Evolutionary conservation across 768 basidiomycete species (phyloP).

Genomic region (Agrocybe pediades): DNA sequence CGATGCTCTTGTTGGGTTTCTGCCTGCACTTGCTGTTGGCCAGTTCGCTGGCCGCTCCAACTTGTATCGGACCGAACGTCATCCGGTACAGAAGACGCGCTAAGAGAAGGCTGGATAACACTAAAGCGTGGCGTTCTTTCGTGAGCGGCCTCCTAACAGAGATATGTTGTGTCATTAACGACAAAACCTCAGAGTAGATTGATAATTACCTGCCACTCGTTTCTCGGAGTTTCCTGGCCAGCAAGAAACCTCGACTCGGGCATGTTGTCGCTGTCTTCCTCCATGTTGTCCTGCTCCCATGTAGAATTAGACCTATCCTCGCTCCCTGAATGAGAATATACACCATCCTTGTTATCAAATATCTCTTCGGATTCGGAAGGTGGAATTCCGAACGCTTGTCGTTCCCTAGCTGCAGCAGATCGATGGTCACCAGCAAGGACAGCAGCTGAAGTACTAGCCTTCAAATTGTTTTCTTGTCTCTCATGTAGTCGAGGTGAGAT

Average conservation of each 20-base stretch:
- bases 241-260: conserved; percentile 37
- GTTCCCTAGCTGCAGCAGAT: conserved; percentile 44
- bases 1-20: background rate
- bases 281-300: conserved; percentile 45
- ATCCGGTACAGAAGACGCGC: conserved; percentile 16
- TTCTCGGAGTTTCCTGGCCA: conserved; percentile 13
- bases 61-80: conserved; percentile 3
- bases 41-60: background rate
- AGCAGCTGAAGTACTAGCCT: conserved; percentile 9
- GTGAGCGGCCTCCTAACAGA: background rate
- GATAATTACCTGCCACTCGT: conserved; percentile 16
- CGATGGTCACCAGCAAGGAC: conserved; percentile 19
- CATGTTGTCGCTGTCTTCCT: conserved; percentile 49
- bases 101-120: conserved; percentile 25
- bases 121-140: conserved; percentile 21
- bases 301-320: conserved; percentile 44
- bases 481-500: background rate
- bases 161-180: background rate
- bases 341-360: conserved; percentile 13
- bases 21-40: background rate
- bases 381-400: conserved; percentile 54
- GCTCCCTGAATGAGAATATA: conserved; percentile 37
- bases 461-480: background rate
- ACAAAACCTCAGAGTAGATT: background rate
- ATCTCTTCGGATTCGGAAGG: conserved; percentile 42